Conservation (phyloP, 306 rosid genomes). For the Vigna reflexopilosa region DNA sequence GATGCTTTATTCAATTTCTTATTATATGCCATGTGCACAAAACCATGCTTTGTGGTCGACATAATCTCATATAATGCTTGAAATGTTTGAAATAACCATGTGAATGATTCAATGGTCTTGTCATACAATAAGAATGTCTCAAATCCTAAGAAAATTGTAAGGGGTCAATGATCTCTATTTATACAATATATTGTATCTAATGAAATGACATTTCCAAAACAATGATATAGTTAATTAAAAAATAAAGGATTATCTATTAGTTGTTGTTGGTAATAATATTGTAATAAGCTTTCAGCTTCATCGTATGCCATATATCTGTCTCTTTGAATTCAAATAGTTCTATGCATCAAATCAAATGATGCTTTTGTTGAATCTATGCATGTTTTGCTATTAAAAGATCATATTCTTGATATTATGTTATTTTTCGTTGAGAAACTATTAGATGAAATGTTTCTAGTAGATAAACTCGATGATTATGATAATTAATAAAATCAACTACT, state of each 20-base stretch:
- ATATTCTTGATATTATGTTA: background rate
- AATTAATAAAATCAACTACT: too few relatives aligned
- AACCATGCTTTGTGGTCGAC: background rate
- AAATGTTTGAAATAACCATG: background rate
- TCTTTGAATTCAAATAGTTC: background rate
- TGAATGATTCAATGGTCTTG: background rate
- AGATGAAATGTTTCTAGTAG: too few relatives aligned
- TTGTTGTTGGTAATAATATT: too few relatives aligned
- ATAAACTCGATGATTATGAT: too few relatives aligned
- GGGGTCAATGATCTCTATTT: background rate
- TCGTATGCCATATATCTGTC: background rate
- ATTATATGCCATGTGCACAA: background rate
- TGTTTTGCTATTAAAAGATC: too few relatives aligned
- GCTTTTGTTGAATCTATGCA: too few relatives aligned
- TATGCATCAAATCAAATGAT: too few relatives aligned
- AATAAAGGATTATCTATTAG: too few relatives aligned
- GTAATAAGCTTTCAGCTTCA: background rate
- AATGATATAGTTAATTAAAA: too few relatives aligned
- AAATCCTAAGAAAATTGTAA: background rate
- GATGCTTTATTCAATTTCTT: too few relatives aligned
- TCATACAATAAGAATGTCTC: background rate
- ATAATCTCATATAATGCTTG: background rate
- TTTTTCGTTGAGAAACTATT: too few relatives aligned
- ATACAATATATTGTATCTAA: background rate
- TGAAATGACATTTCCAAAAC: background rate